Conservation (phyloP, 2,329 filamentous ascomycete genomes). For the Xylariaceae sp. region DNA sequence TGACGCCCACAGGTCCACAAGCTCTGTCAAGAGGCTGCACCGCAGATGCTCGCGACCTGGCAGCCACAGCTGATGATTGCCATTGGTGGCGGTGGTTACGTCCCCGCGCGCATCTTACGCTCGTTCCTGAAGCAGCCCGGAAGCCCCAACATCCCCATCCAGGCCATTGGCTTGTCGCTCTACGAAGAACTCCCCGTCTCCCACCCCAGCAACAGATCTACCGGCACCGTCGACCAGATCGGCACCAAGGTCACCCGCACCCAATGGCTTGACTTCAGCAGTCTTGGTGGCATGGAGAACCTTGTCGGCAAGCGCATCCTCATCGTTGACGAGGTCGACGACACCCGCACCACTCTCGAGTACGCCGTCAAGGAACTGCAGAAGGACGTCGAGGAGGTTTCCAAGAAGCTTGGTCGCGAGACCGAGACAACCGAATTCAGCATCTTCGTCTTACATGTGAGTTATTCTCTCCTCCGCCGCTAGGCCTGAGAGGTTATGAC, state of each 20-base stretch:
- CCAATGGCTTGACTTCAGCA: constrained; percentile 89
- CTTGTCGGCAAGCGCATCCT: constrained; percentile 76
- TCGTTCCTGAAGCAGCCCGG: constrained; percentile 92
- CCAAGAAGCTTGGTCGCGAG: constrained; percentile 63
- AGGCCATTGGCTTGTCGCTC: constrained; percentile 95
- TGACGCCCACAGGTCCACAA: constrained; percentile 72
- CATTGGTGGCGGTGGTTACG: constrained; percentile 95
- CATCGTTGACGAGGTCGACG: constrained; percentile 82
- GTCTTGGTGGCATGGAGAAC: constrained; percentile 63
- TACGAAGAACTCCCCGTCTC: constrained; percentile 73
- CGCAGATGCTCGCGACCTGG: constrained; percentile 75
- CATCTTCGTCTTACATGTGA: constrained; percentile 90
- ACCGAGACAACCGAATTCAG: constrained; percentile 78
- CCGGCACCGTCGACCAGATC: constrained; percentile 61
- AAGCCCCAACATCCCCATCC: constrained; percentile 92
- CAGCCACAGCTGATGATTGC: constrained; percentile 96
- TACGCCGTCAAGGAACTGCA: constrained; percentile 74
- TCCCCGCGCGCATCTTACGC: constrained; percentile 91
- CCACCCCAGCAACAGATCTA: constrained; percentile 45
- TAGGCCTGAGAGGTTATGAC: too few species aligned
- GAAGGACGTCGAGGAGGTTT: constrained; percentile 83
- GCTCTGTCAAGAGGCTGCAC: constrained; percentile 82
- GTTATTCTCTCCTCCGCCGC: constrained; percentile 31
- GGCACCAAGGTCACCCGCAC: constrained; percentile 95
- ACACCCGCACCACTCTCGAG: constrained; percentile 73